Evolutionary conservation across 2,329 filamentous ascomycete species (phyloP).

Genomic region (Pseudopithomyces maydicus): DNA sequence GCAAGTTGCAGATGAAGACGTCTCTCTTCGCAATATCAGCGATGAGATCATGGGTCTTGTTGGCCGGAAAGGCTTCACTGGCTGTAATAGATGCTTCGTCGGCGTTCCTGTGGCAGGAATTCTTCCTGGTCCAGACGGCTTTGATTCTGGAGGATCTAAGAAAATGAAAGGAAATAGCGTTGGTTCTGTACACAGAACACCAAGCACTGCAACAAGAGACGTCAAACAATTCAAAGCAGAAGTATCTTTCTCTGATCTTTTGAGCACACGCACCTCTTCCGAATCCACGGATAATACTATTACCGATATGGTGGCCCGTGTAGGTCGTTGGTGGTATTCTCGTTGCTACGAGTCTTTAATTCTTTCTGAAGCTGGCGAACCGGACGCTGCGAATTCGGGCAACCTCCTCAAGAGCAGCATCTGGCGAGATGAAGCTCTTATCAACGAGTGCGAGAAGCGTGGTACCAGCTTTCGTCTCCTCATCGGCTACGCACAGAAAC

Average conservation of each 20-base stretch:
- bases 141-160: conserved; percentile 22
- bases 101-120: conserved; percentile 71
- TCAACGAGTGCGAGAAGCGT: conserved; percentile 84
- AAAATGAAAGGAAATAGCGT: conserved; percentile 37
- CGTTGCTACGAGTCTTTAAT: conserved; percentile 82
- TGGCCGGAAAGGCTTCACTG: conserved; percentile 70
- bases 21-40: conserved; percentile 62
- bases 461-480: conserved; percentile 87
- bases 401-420: conserved; percentile 64
- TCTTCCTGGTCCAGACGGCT: conserved; percentile 42
- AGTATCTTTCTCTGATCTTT: conserved; percentile 44
- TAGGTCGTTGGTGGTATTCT: conserved; percentile 96
- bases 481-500: conserved; percentile 89
- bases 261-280: conserved; percentile 36
- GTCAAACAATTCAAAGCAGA: conserved; percentile 34
- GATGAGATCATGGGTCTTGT: conserved; percentile 67
- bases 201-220: conserved; percentile 10
- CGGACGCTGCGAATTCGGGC: conserved; percentile 38
- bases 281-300: conserved; percentile 76
- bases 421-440: conserved; percentile 75
- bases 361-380: conserved; percentile 41
- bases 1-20: conserved; percentile 63
- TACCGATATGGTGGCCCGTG: conserved; percentile 87
- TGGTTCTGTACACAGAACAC: conserved; percentile 27
- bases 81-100: conserved; percentile 76